These are phyloP conservation scores for Trypanosoma rangeli DNA, from an alignment of 208 protist genomes.

Conservation along the genomic window DNA sequence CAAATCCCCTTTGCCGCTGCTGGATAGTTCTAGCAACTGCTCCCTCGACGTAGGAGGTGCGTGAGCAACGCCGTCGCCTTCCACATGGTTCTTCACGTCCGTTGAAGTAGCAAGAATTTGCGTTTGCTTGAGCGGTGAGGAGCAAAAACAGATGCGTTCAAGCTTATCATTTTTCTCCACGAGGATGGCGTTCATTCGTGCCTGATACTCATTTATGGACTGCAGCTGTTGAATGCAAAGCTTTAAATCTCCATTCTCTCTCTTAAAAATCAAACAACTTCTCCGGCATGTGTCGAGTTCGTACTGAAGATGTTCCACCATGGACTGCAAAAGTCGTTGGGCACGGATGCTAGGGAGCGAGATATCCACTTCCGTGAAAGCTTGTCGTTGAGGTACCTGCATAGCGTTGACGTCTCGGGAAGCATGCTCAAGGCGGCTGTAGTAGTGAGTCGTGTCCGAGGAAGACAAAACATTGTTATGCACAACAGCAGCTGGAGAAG, in stretches of 20 bases:
- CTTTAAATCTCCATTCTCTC: conserved; percentile 18
- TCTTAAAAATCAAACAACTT: conserved; percentile 18
- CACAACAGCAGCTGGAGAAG: not conserved
- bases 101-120: not conserved
- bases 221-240: conserved; percentile 12
- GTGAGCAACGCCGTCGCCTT: not conserved
- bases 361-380: not conserved
- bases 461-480: not conserved
- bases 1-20: not conserved
- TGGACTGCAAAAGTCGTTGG: not conserved
- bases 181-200: conserved; percentile 5
- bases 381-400: not conserved
- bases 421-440: not conserved
- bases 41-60: not conserved
- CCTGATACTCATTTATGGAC: not conserved
- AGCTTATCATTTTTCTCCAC: not conserved
- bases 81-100: not conserved
- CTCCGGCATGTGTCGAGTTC: conserved; percentile 14
- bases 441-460: not conserved
- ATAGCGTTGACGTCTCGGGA: not conserved
- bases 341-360: not conserved
- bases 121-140: not conserved
- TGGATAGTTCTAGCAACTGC: not conserved
- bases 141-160: not conserved
- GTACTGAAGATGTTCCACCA: conserved; percentile 7